Base-by-base conservation (phyloP, 2,329 filamentous ascomycete genomes). In the Helminthosporium solani region DNA sequence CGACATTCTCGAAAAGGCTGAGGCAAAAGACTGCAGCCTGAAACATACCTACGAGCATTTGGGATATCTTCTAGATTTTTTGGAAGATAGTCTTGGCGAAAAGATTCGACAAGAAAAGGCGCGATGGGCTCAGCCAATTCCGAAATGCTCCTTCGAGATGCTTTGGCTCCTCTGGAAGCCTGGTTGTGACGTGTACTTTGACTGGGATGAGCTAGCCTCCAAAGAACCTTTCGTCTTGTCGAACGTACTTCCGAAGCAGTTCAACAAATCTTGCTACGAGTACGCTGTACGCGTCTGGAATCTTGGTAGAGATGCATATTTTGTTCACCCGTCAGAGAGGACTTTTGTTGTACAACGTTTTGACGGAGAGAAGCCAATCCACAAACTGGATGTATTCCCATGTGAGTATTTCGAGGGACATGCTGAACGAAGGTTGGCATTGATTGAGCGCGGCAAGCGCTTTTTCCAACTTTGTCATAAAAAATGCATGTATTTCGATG, bases 401-500 rank as follows among this genome's bases (percentile, higher is more conserved):
- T 38, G 33, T 16, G 5, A 44, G 4, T 39, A 39, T 31, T 27
- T 23, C 12, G n/a, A 30, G 3, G 15, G 27, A 2, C 27, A 44
- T 21, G 21, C 20, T 12, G 23, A 3, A 12, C 23, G 34, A n/a
- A 31, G 16, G 35, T 11, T 23, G 7, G 42, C 33, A 7, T n/a
- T 44, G 23, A 39, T 44, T 6, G 27, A 38, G 16, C 33, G 42
- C 1, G 42, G 34, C 16, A 38, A 44, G 25, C 28, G 37, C 2
- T 44, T 31, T 16, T 23, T 38, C 25, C 21, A 27, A 9, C 28
- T 44, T 4, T 34, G 28, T 6, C 23, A 21, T 7, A 44, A 44
- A 34, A 44, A 25, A 23, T 44, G 42, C 28, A 44, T 44, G 42
- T 38, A 44, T n/a, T 44, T 39, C 18, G 42, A 44, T 25, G 42